Evolutionary conservation across 2,329 filamentous ascomycete species (phyloP).

Genomic region (Xylaria sp.): DNA sequence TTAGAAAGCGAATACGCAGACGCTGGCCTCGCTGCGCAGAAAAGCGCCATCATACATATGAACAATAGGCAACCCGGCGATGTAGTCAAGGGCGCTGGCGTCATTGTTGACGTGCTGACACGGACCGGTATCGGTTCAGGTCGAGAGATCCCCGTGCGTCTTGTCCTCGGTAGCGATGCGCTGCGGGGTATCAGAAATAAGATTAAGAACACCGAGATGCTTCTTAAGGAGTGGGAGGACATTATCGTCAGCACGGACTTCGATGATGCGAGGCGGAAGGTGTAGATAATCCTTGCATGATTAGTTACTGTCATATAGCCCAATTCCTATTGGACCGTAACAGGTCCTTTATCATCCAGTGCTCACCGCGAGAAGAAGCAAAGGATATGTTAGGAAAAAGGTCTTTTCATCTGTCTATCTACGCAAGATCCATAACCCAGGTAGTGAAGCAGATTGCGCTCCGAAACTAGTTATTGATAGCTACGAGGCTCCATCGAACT

Average conservation of each 20-base stretch:
- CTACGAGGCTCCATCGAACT: neutral
- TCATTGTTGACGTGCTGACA: constrained; percentile 5
- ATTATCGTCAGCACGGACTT: constrained; percentile 9
- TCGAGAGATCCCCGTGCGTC: neutral
- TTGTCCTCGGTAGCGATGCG: constrained; percentile 4
- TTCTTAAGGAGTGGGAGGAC: neutral
- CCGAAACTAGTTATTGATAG: neutral
- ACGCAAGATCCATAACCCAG: too few species aligned
- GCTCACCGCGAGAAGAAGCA: neutral
- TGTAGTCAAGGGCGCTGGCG: neutral
- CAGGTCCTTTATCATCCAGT: neutral
- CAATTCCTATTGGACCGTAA: neutral
- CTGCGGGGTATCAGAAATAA: neutral
- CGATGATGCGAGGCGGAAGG: neutral
- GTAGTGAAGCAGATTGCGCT: too few species aligned
- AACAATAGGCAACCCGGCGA: neutral
- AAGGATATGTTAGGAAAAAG: too few species aligned
- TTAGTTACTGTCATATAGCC: neutral
- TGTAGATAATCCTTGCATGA: neutral
- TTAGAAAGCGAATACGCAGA: constrained; percentile 5
- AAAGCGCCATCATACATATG: neutral
- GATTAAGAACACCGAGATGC: neutral
- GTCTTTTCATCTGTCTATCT: too few species aligned
- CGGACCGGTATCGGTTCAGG: neutral
- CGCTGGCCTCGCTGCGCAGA: neutral